Evolutionary conservation across 345 rosid genomes (phyloP), one percentile per base, ranked within the genome.

Genomic region (Hevea brasiliensis): DNA sequence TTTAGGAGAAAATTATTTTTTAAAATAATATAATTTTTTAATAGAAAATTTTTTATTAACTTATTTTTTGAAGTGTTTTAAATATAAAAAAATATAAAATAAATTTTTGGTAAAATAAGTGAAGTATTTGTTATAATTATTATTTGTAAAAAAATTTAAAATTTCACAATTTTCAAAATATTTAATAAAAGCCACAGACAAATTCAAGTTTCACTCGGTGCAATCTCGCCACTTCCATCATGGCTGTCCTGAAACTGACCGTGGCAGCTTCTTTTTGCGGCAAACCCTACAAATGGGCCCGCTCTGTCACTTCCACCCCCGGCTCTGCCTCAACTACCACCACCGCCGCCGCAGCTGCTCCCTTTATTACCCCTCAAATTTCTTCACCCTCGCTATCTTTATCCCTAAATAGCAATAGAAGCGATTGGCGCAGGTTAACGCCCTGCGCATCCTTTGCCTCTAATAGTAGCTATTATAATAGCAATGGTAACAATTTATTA

Each of bases 361-460:
- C 60, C 13, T 21, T 10, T 56, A 10, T 23, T 56, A 23, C 32
- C 5, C 0, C 18, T 18, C 40, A 10, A 50, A 4, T 48, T 13
- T 18, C 59, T 74, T 45, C 53, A 45, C 65, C 10, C 41, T 47
- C 44, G 7, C 37, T 65, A 4, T 51, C 54, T 20, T 11, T 32
- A n/a, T 7, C 53, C 41, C 26, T 27, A 55, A 70, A 50, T 54
- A 63, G 74, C 51, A 48, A 37, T 8, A 29, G 35, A 23, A 44
- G 40, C 27, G 21, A 37, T 58, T 65, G 66, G 80, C 75, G 80
- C 80, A 71, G 13, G 80, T 41, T 76, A 71, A 35, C 54, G 17
- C 24, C 67, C 51, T 63, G 74, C 72, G 71, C 79, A 45, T 60
- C 1, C 29, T 60, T 40, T 26, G 4, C 65, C 37, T 26, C 12